A percentile compares a stretch with the other conserved stretches of the same genome.
Conservation (phyloP, 169 alveolate species). For the Perkinsus chesapeaki region DNA sequence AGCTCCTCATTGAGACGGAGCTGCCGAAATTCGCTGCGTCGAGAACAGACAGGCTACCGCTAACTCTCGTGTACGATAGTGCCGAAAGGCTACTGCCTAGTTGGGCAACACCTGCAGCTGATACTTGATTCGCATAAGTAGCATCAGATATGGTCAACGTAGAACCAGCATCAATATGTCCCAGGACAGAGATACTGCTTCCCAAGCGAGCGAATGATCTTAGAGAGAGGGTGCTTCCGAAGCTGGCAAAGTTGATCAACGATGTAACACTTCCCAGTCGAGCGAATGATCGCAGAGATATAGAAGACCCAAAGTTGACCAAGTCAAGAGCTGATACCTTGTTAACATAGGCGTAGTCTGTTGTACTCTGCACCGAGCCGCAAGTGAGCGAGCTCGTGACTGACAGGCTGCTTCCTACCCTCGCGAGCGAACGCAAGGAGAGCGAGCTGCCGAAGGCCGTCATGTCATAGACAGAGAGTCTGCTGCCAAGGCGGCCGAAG, state of each 20-base stretch:
- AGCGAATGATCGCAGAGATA: background rate
- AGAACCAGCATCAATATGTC: background rate
- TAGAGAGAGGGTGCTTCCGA: background rate
- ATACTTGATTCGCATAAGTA: background rate
- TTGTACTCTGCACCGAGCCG: background rate
- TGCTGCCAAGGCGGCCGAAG: background rate
- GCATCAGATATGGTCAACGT: background rate
- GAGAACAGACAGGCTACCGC: background rate
- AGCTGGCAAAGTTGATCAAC: background rate
- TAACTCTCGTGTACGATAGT: background rate
- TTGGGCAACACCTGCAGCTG: background rate
- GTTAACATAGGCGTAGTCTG: background rate
- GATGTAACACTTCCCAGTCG: background rate
- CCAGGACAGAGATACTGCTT: background rate
- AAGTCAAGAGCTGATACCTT: background rate
- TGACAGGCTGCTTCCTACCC: background rate
- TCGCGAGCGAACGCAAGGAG: background rate
- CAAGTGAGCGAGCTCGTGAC: background rate
- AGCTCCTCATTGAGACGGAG: background rate
- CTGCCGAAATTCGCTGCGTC: background rate
- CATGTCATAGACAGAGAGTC: background rate
- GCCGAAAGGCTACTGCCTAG: background rate
- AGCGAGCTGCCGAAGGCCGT: background rate
- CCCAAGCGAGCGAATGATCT: constrained; percentile 12
- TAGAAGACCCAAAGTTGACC: background rate